A percentile compares a stretch with the other conserved stretches of the same genome.
Conservation (phyloP, 2,329 filamentous ascomycete genomes). For the Truncatella angustata region DNA sequence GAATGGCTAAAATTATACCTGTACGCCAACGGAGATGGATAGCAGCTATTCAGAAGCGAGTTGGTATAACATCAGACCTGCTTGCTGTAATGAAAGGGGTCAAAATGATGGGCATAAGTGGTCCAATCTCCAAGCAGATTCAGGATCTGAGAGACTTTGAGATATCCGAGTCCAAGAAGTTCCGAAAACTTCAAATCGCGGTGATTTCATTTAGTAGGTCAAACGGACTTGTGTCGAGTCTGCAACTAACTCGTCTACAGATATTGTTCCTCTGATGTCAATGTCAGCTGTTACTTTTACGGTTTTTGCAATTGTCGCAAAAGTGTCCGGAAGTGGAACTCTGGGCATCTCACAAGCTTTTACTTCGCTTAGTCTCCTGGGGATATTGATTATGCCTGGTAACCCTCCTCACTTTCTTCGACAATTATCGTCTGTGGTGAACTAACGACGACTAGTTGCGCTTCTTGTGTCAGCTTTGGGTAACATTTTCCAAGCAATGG, state of each 20-base stretch:
- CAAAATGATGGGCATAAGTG: conserved; percentile 4
- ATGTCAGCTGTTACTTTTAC: conserved; percentile 9
- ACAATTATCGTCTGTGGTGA: no score
- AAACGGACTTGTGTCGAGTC: no score
- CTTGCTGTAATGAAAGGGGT: conserved; percentile 4
- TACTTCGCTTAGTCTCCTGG: conserved; percentile 2
- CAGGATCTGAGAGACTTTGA: conserved; percentile 9
- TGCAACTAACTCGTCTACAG: neutral
- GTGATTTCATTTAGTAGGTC: neutral
- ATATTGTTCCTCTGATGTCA: neutral
- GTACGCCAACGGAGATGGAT: conserved; percentile 4
- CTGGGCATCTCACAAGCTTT: conserved; percentile 6
- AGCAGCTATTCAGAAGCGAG: conserved; percentile 7
- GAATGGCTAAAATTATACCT: neutral
- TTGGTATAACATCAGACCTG: conserved; percentile 7
- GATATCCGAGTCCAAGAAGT: conserved; percentile 5
- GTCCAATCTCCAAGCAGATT: conserved; percentile 1
- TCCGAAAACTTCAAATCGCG: neutral
- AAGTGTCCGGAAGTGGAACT: neutral
- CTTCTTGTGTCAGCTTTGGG: neutral
- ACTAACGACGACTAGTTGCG: conserved; percentile 1
- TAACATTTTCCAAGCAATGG: neutral
- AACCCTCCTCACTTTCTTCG: no score
- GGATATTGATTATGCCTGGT: neutral
- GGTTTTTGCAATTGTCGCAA: conserved; percentile 7